Conservation (phyloP, 2,329 filamentous ascomycete species). For the Penicillium nordicum region DNA sequence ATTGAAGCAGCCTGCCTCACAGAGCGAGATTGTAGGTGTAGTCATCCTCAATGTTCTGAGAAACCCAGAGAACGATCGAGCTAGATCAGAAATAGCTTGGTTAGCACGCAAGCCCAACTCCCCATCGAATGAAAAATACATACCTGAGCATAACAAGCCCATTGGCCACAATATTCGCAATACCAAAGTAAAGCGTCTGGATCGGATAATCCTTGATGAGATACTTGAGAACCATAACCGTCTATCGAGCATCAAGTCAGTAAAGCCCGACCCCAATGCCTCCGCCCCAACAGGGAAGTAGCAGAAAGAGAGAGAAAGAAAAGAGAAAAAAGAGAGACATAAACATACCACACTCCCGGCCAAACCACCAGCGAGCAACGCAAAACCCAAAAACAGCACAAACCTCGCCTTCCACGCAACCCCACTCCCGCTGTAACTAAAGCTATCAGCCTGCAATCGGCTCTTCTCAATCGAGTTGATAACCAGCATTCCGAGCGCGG, state of each 20-base stretch:
- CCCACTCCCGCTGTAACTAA: conserved; percentile 61
- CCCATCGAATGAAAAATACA: conserved; percentile 23
- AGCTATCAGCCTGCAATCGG: conserved; percentile 60
- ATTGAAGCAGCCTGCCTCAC: conserved; percentile 31
- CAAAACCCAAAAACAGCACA: conserved; percentile 67
- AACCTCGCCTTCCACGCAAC: conserved; percentile 69
- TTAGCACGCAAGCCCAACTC: not conserved
- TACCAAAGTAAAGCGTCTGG: conserved; percentile 64
- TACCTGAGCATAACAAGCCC: conserved; percentile 65
- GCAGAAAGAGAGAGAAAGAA: not conserved
- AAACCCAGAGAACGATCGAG: conserved; percentile 64
- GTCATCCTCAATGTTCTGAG: conserved; percentile 70
- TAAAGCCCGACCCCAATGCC: not conserved
- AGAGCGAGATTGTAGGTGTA: conserved; percentile 68
- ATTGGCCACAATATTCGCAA: conserved; percentile 65
- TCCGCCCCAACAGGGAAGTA: not conserved
- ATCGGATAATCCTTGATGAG: conserved; percentile 58
- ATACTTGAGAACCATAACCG: conserved; percentile 67
- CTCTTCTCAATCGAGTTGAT: conserved; percentile 71
- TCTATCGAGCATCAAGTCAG: conserved; percentile 33
- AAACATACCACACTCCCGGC: conserved; percentile 59
- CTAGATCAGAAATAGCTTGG: conserved; percentile 35
- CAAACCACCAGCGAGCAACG: conserved; percentile 64
- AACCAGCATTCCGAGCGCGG: conserved; percentile 65
- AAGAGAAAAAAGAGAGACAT: not conserved